Conservation (phyloP, 805 yeast species). For the Diddensiella santjacobensis region DNA sequence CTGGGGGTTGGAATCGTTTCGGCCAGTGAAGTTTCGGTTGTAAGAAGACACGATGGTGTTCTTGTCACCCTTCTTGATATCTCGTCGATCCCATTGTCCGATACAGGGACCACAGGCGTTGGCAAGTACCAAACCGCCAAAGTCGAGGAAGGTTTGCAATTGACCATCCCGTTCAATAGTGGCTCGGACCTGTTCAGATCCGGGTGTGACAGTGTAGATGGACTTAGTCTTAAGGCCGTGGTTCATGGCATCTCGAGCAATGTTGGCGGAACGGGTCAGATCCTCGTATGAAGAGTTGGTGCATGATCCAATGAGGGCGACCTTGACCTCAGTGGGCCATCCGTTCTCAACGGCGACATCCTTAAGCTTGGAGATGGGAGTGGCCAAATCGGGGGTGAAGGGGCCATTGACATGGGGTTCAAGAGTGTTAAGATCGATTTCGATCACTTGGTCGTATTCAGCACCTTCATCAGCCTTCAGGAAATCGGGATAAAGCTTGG, state of each 20-base stretch:
- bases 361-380: conserved; percentile 84
- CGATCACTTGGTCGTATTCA: conserved; percentile 89
- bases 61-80: conserved; percentile 86
- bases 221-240: conserved; percentile 92
- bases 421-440: conserved; percentile 78
- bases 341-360: conserved; percentile 76
- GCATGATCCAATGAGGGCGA: conserved; percentile 96
- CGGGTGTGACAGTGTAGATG: conserved; percentile 92
- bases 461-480: conserved; percentile 87
- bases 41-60: conserved; percentile 95
- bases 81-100: conserved; percentile 98
- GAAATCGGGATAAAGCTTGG: conserved; percentile 56
- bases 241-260: conserved; percentile 82
- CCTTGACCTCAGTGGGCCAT: conserved; percentile 91
- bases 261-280: conserved; percentile 94
- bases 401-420: conserved; percentile 98
- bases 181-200: conserved; percentile 97
- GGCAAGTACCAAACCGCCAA: conserved; percentile 91
- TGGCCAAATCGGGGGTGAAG: conserved; percentile 95
- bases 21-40: conserved; percentile 96
- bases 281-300: conserved; percentile 98
- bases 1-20: conserved; percentile 97
- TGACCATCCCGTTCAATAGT: conserved; percentile 96
- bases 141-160: conserved; percentile 78
- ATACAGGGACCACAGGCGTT: conserved; percentile 99